These are phyloP conservation scores for Amyloporia xantha DNA, from an alignment of 768 basidiomycete species.

Conservation along the genomic window DNA sequence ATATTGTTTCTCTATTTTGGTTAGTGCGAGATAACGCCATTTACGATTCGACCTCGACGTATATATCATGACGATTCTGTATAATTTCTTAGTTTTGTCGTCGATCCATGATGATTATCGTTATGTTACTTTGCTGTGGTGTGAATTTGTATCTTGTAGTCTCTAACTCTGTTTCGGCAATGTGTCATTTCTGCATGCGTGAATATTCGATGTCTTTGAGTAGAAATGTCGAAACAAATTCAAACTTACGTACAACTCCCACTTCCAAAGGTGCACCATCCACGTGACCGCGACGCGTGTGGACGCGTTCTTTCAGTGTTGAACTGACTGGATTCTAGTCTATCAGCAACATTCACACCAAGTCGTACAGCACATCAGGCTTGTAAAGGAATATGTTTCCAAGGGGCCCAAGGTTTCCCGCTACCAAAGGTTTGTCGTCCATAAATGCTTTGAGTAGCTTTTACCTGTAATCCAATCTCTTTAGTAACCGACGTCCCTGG, in stretches of 20 bases:
- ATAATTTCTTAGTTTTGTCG: not conserved
- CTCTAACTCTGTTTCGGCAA: too few species aligned
- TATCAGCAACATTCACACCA: not conserved
- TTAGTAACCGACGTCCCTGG: slow-evolving; percentile 47
- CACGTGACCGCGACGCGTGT: not conserved
- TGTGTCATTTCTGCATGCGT: too few species aligned
- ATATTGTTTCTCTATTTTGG: too few species aligned
- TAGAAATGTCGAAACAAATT: too few species aligned
- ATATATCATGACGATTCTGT: not conserved
- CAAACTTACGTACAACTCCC: too few species aligned
- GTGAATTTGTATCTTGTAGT: not conserved
- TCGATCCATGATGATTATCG: not conserved
- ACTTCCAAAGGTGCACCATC: too few species aligned
- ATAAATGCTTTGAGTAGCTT: not conserved
- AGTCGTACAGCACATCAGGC: not conserved
- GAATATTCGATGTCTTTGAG: too few species aligned
- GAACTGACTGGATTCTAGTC: not conserved
- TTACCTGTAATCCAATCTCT: not conserved
- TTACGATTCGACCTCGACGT: too few species aligned
- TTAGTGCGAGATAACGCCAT: too few species aligned
- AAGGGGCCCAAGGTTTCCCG: slow-evolving; percentile 39
- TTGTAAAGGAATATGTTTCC: slow-evolving; percentile 34
- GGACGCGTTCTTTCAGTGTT: too few species aligned
- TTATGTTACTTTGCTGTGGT: not conserved
- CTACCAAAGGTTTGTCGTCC: slow-evolving; percentile 11